Evolutionary conservation across 306 rosid species (phyloP).

Genomic region (Cicer judaicum): DNA sequence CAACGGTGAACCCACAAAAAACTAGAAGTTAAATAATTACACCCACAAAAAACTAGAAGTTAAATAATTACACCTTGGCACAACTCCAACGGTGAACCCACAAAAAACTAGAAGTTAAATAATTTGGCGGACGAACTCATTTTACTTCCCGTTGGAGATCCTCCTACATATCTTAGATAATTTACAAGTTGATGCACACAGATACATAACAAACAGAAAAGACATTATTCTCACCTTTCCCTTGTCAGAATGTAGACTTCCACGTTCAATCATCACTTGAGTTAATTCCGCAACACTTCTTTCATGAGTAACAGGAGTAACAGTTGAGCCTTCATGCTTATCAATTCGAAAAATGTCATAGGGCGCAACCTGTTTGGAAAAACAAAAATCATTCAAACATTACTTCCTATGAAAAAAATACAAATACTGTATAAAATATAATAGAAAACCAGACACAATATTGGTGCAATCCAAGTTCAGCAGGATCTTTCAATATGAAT

Average conservation of each 20-base stretch:
- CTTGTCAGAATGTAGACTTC: conserved; percentile 51
- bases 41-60: no score
- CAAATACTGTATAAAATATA: conserved; percentile 9
- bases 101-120: no score
- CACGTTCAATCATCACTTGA: conserved; percentile 54
- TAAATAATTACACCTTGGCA: no score
- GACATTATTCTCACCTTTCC: conserved; percentile 60
- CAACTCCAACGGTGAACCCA: no score
- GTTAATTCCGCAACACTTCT: conserved; percentile 61
- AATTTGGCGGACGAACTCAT: no score
- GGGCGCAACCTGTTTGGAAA: conserved; percentile 71
- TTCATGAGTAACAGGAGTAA: conserved; percentile 50
- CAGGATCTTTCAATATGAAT: not conserved
- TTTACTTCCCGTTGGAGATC: no score
- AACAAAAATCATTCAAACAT: not conserved
- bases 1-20: no score
- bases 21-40: no score
- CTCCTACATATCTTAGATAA: conserved; percentile 19
- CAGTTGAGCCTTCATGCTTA: conserved; percentile 63
- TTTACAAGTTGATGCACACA: conserved; percentile 11
- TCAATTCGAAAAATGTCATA: conserved; percentile 73
- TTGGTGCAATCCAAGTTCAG: not conserved
- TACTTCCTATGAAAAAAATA: conserved; percentile 19
- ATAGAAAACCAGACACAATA: conserved; percentile 27
- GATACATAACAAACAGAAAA: conserved; percentile 5